Base-by-base conservation (phyloP, 352 stramenopile genomes). In the Globisporangium parvum region DNA sequence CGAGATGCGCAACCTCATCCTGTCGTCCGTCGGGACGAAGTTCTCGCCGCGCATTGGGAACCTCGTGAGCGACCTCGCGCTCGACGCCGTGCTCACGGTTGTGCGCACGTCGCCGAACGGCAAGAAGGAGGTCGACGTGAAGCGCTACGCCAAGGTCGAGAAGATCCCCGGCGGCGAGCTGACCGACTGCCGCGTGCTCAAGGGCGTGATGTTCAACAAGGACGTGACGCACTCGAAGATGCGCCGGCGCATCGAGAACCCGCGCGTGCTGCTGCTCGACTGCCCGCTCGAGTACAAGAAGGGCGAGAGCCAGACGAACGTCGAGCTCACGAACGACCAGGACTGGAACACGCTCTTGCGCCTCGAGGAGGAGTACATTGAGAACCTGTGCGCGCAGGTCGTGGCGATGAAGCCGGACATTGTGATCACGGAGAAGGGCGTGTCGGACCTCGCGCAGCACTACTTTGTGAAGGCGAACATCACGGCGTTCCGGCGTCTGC, bases 211-310 rank as follows among this genome's bases (percentile, higher is more conserved):
- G 96, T 98, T 99, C 80, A 99, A 99, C 85, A 99, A 99, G 82
- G 97, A 99, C 73, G 93, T 98, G 47, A 99, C 96, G 20, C 97
- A 99, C 86, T 97, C 96, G 44, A 98, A 98, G 81, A 99, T 99
- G 97, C 83, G 95, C 45, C 92, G 97, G 54, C 84, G 84, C 49
- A 99, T 99, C 71, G 95, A 99, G 70, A 98, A 99, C 77, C 97
- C 97, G 37, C 92, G 97, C 35, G 97, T 99, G 59, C 75, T 99
- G 23, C 80, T 99, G 51, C 70, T 99, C 1, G 97, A 99, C 75
- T 98, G 95, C 70, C 96, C 97, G 15, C 83, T 99, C 21, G 97
- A 99, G 80, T 99, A 99, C 86, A 99, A 99, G 90, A 99, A 99
- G 82, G 95, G 95, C 58, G 97, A 99, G 76, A 93, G 75, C 59